phyloP scores from a whole-genome alignment of 2,329 filamentous ascomycete genomes.

The Monosporascus sp. region DNA sequence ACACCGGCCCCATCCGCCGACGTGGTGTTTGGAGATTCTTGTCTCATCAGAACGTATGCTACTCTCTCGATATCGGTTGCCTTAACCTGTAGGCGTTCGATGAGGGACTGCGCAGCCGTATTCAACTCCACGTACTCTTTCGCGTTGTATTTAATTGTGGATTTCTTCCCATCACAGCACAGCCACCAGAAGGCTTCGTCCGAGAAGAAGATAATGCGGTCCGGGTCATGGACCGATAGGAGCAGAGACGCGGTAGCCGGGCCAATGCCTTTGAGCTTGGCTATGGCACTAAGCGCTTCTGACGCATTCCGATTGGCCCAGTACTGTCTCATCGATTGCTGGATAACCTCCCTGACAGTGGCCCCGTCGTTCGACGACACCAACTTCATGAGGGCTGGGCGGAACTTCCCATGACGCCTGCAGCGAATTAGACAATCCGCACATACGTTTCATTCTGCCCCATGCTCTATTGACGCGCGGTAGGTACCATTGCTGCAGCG shows the following conservation, averaged over 20 bases:
- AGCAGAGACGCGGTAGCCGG: slow-evolving; percentile 75
- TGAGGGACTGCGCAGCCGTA: slow-evolving; percentile 35
- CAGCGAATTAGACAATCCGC: slow-evolving; percentile 3
- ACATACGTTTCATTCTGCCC: no score
- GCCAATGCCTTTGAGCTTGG: slow-evolving; percentile 66
- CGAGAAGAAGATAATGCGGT: slow-evolving; percentile 65
- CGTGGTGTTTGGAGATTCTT: slow-evolving; percentile 10
- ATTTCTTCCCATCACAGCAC: slow-evolving; percentile 46
- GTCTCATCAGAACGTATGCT: slow-evolving; percentile 61
- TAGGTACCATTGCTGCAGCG: no score
- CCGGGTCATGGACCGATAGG: slow-evolving; percentile 58
- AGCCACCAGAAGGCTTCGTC: slow-evolving; percentile 76
- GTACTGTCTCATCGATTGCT: slow-evolving; percentile 46
- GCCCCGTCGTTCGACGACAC: slow-evolving; percentile 55
- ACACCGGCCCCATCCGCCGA: slow-evolving; percentile 1
- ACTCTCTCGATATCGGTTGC: slow-evolving; percentile 65
- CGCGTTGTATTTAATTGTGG: slow-evolving; percentile 60
- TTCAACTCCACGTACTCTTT: slow-evolving; percentile 63
- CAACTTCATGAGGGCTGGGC: slow-evolving; percentile 55
- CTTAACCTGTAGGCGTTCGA: slow-evolving; percentile 44
- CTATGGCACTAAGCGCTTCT: slow-evolving; percentile 48
- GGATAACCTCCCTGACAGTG: slow-evolving; percentile 42
- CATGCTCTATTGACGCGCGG: no score
- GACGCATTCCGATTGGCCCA: slow-evolving; percentile 28
- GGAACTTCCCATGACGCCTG: slow-evolving; percentile 58